Conservation (phyloP, 2,329 filamentous ascomycete species). For the Phialemoniopsis sp. region DNA sequence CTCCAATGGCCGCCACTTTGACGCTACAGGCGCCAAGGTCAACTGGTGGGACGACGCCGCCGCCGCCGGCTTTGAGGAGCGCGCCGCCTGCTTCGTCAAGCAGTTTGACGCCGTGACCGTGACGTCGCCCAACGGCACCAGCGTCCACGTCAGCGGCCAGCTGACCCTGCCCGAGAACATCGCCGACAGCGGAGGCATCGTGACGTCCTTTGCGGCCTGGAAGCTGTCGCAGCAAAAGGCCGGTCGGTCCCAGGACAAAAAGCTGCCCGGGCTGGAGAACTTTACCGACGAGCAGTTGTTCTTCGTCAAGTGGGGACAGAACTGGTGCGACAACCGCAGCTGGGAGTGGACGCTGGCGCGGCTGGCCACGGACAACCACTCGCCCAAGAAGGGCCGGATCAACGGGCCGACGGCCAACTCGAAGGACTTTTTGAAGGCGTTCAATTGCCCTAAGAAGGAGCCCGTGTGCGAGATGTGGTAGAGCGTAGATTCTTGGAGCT, state of each 20-base stretch:
- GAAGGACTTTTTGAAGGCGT: constrained; percentile 62
- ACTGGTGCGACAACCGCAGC: constrained; percentile 63
- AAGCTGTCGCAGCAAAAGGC: too few relatives aligned
- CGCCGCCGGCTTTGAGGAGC: constrained; percentile 51
- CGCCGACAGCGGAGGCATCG: constrained; percentile 64
- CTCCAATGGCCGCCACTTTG: constrained; percentile 59
- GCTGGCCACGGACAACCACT: constrained; percentile 61
- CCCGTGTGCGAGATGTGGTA: constrained; percentile 67
- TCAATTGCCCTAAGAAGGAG: constrained; percentile 60
- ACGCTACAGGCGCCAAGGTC: constrained; percentile 59
- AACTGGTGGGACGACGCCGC: constrained; percentile 66
- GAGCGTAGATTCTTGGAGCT: too few relatives aligned
- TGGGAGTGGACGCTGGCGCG: constrained; percentile 50
- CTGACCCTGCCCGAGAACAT: constrained; percentile 68
- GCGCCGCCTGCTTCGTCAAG: constrained; percentile 62
- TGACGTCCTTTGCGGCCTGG: constrained; percentile 62
- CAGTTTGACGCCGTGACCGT: constrained; percentile 62
- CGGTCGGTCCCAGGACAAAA: too few relatives aligned
- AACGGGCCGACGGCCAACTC: constrained; percentile 60
- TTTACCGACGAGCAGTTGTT: constrained; percentile 66
- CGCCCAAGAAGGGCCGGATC: constrained; percentile 59
- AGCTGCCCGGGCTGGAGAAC: constrained; percentile 4
- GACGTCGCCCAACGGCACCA: constrained; percentile 46
- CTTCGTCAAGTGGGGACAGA: constrained; percentile 59
- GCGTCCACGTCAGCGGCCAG: constrained; percentile 60